Base-by-base conservation (phyloP, 1,284 basidiomycete species). In the Ustilago hordei region DNA sequence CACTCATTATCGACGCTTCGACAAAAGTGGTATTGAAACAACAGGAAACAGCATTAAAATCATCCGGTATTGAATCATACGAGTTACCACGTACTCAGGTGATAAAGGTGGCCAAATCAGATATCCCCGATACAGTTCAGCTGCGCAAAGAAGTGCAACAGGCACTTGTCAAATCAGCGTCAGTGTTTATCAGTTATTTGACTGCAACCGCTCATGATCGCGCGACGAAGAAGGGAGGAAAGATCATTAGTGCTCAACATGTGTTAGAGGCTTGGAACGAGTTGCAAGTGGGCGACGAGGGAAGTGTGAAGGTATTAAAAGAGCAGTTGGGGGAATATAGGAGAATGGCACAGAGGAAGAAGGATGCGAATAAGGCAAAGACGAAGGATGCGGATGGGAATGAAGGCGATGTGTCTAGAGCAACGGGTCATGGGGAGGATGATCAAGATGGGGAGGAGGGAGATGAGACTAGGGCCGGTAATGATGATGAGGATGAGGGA, bases 161-260 rank as follows among this genome's bases (percentile, higher is more conserved):
- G 1, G 92, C 93, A 11, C 88, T 95, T 5, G 89, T 93, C 23
- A 94, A 94, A 82, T 91, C 92, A 28, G 93, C 94, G 2, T 95
- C 93, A 0, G 91, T 95, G 31, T 96, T 95, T 85, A 94, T 97
- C 80, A 94, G 93, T 86, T 95, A 94, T 81, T 88, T 96, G 17
- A 70, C 65, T 38, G 38, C 69, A 9, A 94, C 93, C 3, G 92
- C 94, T 0, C 94, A 95, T 80, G 94, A 95, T 78, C 91, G 93
- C n/a, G 93, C 94, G 0, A 87, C 89, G 17, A 90, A 91, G 6
- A 92, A 94, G 73, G 92, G 93, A 66, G 93, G 93, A 85, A 96
- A 95, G 86, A 92, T 91, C 72, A 93, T 96, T 59, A 92, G 92
- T 3, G 93, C 93, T 0, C 91, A 92, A 0, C 94, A 96, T 84